Base-by-base conservation (phyloP, 805 yeast species). In the Wickerhamomyces alni region DNA sequence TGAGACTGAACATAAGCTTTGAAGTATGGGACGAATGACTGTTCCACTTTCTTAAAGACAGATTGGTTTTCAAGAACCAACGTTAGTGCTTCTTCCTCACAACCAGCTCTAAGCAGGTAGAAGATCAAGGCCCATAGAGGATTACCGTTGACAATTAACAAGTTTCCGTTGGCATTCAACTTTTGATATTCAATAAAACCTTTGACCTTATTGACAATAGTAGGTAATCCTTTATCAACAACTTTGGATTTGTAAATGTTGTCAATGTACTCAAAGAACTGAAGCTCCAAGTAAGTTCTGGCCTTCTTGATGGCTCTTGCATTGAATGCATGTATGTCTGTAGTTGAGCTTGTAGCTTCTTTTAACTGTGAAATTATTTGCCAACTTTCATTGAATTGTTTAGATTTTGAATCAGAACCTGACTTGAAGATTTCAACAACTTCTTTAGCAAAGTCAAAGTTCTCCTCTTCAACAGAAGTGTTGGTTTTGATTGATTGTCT, bases 51-150 rank as follows among this genome's bases (percentile, higher is more conserved):
- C 55, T 82, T 83, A 62, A 93, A 87, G 16, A 83, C 75, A 30
- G 80, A 79, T 45, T 74, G 75, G 54, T 86, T 77, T 35, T 75
- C 72, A 5, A 69, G 53, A 2, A 86, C 80, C 38, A 85, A 74
- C 29, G 78, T 79, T 25, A 84, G 64, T 0, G 96, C 96, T 48
- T 89, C 98, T 35, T 76, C 66, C 46, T 75, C 64, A 47, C 84
- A 75, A 2, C 99, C 98, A 3, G 91, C 80, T 54, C 99, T 78
- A 37, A 93, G 59, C 45, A 91, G 67, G 60, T 86, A 91, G 57
- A 83, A 93, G 10, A 93, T 63, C 29, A 87, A 64, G 0, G 96
- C 96, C 99, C 99, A 91, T n/a, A 93, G 75, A 9, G 98, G 98
- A 2, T 75, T 67, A 15, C 88, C 88, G 61, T 91, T 89, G 18